Conservation (phyloP, 2,329 filamentous ascomycete species). For the Aspergillus tamarii region DNA sequence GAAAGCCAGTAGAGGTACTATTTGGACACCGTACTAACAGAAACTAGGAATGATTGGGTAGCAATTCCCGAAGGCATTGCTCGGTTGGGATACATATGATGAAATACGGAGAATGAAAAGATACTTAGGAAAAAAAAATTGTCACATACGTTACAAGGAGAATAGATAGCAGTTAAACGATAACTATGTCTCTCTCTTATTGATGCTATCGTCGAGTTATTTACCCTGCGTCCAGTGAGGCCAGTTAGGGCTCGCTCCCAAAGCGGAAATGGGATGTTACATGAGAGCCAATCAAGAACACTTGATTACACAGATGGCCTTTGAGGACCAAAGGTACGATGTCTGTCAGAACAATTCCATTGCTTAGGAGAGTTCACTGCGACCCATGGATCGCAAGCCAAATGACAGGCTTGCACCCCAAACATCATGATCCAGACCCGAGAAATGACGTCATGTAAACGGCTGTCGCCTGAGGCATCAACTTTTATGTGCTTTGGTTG, state of each 20-base stretch:
- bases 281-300: background rate
- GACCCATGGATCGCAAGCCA: background rate
- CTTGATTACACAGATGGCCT: background rate
- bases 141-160: too few species aligned
- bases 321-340: background rate
- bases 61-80: background rate
- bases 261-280: background rate
- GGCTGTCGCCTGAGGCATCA: background rate
- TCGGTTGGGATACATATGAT: background rate
- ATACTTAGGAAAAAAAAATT: background rate
- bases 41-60: too few species aligned
- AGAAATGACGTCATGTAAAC: background rate
- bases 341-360: background rate
- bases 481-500: background rate
- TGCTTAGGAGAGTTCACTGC: background rate
- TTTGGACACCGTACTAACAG: too few species aligned
- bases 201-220: background rate
- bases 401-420: background rate
- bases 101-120: too few species aligned
- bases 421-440: background rate
- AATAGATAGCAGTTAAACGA: background rate
- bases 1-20: too few species aligned
- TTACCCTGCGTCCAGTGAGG: background rate
- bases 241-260: background rate
- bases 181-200: background rate